These are phyloP conservation scores for Peronosclerospora sorghi DNA, from an alignment of 352 stramenopile genomes.

Conservation along the genomic window DNA sequence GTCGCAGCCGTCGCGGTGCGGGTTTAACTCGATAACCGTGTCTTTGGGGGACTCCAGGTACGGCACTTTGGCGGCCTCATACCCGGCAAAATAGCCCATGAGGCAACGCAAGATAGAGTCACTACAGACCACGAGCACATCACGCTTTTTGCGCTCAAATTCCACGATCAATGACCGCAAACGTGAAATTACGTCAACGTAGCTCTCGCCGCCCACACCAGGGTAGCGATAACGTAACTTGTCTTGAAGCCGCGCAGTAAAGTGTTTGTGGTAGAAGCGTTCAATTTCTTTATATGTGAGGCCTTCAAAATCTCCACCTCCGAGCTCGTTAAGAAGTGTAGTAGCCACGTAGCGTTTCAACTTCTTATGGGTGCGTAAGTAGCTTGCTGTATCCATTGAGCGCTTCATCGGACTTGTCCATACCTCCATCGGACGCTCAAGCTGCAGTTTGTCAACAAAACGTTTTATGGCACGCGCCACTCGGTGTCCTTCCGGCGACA, in stretches of 20 bases:
- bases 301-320: conserved; percentile 85
- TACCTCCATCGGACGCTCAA: conserved; percentile 61
- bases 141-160: conserved; percentile 85
- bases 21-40: conserved; percentile 68
- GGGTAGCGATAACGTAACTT: conserved; percentile 88
- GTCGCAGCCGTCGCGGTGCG: conserved; percentile 75
- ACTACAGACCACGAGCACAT: conserved; percentile 78
- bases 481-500: conserved; percentile 65
- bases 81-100: conserved; percentile 74
- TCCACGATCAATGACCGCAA: conserved; percentile 88
- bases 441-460: conserved; percentile 76
- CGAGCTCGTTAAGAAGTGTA: conserved; percentile 87
- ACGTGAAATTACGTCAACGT: conserved; percentile 89
- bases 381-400: conserved; percentile 57
- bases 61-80: conserved; percentile 56
- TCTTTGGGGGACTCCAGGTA: conserved; percentile 56
- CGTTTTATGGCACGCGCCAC: conserved; percentile 75
- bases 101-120: conserved; percentile 70
- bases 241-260: conserved; percentile 70
- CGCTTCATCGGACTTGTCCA: conserved; percentile 81
- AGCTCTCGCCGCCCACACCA: conserved; percentile 87
- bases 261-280: conserved; percentile 81
- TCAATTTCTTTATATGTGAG: conserved; percentile 82
- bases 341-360: conserved; percentile 77
- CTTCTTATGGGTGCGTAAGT: conserved; percentile 43